These are phyloP conservation scores for Sporisorium sorghi DNA, from an alignment of 1,284 basidiomycete species.

Conservation along the genomic window DNA sequence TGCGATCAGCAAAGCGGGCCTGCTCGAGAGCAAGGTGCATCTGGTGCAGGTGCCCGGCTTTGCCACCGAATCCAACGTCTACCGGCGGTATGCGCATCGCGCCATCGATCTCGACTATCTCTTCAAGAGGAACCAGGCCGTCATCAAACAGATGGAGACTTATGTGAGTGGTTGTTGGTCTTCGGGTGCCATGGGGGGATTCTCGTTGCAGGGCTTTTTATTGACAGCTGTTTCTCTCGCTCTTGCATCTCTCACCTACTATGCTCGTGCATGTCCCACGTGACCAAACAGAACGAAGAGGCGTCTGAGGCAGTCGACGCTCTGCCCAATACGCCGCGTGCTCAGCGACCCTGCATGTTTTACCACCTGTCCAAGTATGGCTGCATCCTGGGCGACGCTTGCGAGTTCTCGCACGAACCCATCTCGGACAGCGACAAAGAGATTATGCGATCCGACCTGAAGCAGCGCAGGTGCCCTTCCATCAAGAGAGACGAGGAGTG, in stretches of 20 bases:
- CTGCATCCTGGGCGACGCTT: conserved; percentile 6
- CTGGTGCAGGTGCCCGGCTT: conserved; percentile 42
- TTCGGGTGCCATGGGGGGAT: too few relatives aligned
- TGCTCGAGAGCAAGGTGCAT: conserved; percentile 35
- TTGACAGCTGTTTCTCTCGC: neutral
- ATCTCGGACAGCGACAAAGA: conserved; percentile 14
- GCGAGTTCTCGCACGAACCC: conserved; percentile 33
- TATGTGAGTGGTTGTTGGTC: conserved; percentile 40
- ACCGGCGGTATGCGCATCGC: conserved; percentile 26
- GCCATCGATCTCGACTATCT: conserved; percentile 45
- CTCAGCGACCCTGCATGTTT: conserved; percentile 43
- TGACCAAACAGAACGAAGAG: conserved; percentile 7
- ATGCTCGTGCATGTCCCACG: neutral
- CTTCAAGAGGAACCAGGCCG: conserved; percentile 17
- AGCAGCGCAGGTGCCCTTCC: conserved; percentile 26
- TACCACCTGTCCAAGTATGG: conserved; percentile 24
- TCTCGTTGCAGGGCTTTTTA: too few relatives aligned
- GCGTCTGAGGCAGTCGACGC: conserved; percentile 1
- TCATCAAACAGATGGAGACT: neutral
- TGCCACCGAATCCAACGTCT: conserved; percentile 26
- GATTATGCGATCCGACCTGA: conserved; percentile 6
- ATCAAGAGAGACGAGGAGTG: conserved; percentile 24
- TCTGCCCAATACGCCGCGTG: neutral
- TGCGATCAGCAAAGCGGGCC: conserved; percentile 17
- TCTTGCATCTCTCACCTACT: neutral